A percentile compares a stretch with the other conserved stretches of the same genome.
Evolutionary conservation across 805 yeast species (phyloP).

Genomic region (Starmerella stigmatis): DNA sequence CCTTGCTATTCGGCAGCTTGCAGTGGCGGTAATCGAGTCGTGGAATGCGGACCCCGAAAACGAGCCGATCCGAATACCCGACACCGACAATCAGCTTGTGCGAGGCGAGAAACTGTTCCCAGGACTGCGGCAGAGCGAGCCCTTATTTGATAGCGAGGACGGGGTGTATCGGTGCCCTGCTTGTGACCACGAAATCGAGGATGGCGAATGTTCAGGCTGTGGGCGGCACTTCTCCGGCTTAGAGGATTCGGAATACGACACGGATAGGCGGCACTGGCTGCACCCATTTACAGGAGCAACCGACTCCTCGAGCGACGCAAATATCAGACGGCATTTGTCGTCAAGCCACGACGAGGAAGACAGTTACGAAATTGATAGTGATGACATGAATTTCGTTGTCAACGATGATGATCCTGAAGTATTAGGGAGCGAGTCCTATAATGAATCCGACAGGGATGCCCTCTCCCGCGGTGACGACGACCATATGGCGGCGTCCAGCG

Average conservation of each 20-base stretch:
- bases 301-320: not conserved
- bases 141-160: constrained; percentile 46
- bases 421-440: not conserved
- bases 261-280: too few species aligned
- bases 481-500: too few species aligned
- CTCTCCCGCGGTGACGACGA: too few species aligned
- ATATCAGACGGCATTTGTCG: not conserved
- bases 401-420: constrained; percentile 11
- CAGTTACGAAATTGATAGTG: constrained; percentile 10
- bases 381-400: not conserved
- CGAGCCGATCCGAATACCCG: not conserved
- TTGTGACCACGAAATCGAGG: constrained; percentile 64
- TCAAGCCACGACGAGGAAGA: not conserved
- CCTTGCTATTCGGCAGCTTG: constrained; percentile 18
- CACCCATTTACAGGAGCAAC: too few species aligned
- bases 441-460: too few species aligned
- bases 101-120: constrained; percentile 5
- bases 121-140: constrained; percentile 14
- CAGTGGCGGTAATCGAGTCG: constrained; percentile 16
- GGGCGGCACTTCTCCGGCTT: constrained; percentile 29
- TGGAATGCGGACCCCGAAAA: constrained; percentile 9
- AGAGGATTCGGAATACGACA: constrained; percentile 11
- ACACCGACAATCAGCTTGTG: not conserved
- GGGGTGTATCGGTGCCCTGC: constrained; percentile 56
- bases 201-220: constrained; percentile 45